Evolutionary conservation across 179 eudicot genomes (phyloP), one percentile per base, ranked within the genome.

Genomic region (Nepenthes alata): DNA sequence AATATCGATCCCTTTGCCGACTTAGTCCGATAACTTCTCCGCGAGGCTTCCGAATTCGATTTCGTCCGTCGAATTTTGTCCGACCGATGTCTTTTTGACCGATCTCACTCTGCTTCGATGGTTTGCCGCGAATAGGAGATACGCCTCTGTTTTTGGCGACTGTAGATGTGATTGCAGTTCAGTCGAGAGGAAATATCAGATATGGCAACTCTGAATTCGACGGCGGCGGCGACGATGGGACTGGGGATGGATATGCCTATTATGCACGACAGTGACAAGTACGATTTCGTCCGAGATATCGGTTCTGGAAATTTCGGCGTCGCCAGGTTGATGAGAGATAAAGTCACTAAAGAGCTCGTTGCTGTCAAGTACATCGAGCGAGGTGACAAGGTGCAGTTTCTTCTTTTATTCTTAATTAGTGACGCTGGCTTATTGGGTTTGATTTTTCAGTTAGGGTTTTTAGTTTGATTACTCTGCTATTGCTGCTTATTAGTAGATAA

Each of bases 291-390:
- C 7, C 66, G 79, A 2, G 89, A 83, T 37, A 83, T 86, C 68
- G 96, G 96, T 45, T 83, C 96, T 52, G 96, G 96, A 11, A 88
- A 86, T 67, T 88, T 88, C 63, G 94, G 93, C 0, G 76, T 88
- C 12, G 93, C 96, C 1, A 72, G 96, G 25, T 76, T 88, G 62
- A 86, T 88, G 89, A 76, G 79, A 37, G 96, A 88, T 63, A 85
- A 80, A 61, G 73, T 77, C 11, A 81, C 90, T 12, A 73, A 69
- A 35, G 94, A 86, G 52, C 84, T 81, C 53, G 89, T 88, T 56
- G 96, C 90, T 15, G 96, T 88, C 12, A 88, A 88, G 74, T 88
- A 88, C 61, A 88, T 88, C 71, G 88, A 86, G 65, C 72, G 93
- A 41, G 95, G 95, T 2, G 91, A 85, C 47, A 85, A 87, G 91